These are phyloP conservation scores for Quercus variabilis DNA, from an alignment of 306 rosid species.

Conservation along the genomic window DNA sequence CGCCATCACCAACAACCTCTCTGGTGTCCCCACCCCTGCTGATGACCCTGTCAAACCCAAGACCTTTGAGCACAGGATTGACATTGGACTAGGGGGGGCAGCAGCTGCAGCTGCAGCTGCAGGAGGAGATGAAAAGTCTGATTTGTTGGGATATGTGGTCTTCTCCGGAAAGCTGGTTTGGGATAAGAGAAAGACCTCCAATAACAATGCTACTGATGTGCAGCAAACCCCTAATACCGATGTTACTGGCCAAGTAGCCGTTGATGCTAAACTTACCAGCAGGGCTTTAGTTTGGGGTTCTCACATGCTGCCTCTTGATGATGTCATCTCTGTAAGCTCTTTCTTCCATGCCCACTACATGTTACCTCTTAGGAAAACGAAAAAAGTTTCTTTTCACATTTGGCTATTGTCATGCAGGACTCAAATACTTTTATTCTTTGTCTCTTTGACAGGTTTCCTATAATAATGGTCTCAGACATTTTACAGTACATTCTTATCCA, in stretches of 20 bases:
- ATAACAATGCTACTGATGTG: conserved; percentile 30
- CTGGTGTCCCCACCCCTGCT: conserved; percentile 24
- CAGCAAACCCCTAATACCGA: conserved; percentile 41
- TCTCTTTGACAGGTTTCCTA: conserved; percentile 75
- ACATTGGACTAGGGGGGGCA: conserved; percentile 39
- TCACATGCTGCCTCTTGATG: conserved; percentile 66
- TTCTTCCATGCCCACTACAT: conserved; percentile 27
- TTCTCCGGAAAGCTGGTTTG: conserved; percentile 71
- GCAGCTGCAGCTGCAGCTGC: conserved; percentile 30
- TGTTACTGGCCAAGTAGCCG: conserved; percentile 41
- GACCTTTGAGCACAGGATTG: conserved; percentile 82
- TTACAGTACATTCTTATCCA: conserved; percentile 87
- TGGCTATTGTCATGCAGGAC: conserved; percentile 15
- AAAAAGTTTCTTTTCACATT: neutral
- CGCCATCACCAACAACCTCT: conserved; percentile 20
- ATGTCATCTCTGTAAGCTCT: conserved; percentile 83
- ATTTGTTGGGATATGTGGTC: conserved; percentile 78
- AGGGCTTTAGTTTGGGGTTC: conserved; percentile 89
- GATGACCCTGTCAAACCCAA: conserved; percentile 48
- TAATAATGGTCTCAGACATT: conserved; percentile 92
- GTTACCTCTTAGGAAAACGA: neutral
- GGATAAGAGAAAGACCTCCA: conserved; percentile 60
- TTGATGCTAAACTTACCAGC: conserved; percentile 84
- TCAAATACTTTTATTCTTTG: conserved; percentile 29
- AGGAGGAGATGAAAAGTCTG: conserved; percentile 87